A percentile compares a stretch with the other conserved stretches of the same genome.
These are phyloP conservation scores for Hypoxylon lienhwacheense DNA, from an alignment of 495 filamentous ascomycete species.

Conservation along the genomic window DNA sequence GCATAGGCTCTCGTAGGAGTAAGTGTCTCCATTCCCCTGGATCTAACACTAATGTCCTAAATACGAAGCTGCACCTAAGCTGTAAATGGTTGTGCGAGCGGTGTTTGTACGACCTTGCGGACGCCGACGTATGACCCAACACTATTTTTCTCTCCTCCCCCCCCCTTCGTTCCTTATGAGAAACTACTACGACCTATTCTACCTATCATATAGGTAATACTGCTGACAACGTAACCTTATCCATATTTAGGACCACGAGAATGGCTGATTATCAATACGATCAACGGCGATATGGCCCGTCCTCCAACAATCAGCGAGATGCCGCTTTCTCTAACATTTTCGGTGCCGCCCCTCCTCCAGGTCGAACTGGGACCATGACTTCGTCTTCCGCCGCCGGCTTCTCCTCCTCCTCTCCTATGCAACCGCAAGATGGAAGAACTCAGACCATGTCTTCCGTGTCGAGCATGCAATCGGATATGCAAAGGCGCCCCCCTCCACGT, in stretches of 20 bases:
- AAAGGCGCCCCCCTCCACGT: constrained; percentile 61
- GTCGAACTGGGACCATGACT: constrained; percentile 85
- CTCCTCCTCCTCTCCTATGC: constrained; percentile 45
- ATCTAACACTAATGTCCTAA: constrained; percentile 12
- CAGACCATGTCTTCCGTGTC: constrained; percentile 90
- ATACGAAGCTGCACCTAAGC: constrained; percentile 30
- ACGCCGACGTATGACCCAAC: constrained; percentile 16
- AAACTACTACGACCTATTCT: too few species aligned
- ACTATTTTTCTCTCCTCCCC: constrained; percentile 9
- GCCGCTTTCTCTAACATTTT: constrained; percentile 97
- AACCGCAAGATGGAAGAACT: constrained; percentile 64
- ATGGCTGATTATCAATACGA: constrained; percentile 91
- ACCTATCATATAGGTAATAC: too few species aligned
- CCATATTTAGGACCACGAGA: constrained; percentile 36
- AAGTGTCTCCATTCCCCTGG: constrained; percentile 27
- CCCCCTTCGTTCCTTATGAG: too few species aligned
- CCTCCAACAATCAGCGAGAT: constrained; percentile 80
- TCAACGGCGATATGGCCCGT: constrained; percentile 66
- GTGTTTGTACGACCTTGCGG: constrained; percentile 29
- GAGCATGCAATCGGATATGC: constrained; percentile 59
- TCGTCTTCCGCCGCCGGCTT: constrained; percentile 57
- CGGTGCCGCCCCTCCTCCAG: constrained; percentile 80
- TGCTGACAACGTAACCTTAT: constrained; percentile 28
- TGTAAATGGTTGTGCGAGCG: constrained; percentile 15
- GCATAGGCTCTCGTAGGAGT: constrained; percentile 38